Conservation (phyloP, 148 eudicot genomes). For the Diospyros lotus region DNA sequence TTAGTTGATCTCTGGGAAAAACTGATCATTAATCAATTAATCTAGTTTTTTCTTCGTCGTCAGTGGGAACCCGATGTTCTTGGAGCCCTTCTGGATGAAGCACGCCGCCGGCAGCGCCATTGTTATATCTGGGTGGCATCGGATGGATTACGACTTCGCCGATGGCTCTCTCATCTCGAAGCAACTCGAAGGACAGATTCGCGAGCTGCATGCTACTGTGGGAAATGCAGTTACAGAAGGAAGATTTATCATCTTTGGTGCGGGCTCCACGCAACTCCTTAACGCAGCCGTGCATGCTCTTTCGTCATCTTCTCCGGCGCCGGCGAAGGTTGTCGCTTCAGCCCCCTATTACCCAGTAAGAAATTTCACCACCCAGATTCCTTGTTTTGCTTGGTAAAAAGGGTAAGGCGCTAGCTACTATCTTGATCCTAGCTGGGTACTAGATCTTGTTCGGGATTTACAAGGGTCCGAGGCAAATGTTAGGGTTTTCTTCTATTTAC, state of each 20-base stretch:
- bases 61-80: conserved; percentile 36
- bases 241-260: conserved; percentile 33
- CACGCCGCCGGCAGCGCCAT: conserved; percentile 28
- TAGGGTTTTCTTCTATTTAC: too few species aligned
- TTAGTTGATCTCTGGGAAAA: too few species aligned
- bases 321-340: conserved; percentile 28
- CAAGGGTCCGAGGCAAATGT: too few species aligned
- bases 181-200: conserved; percentile 25
- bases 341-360: conserved; percentile 35
- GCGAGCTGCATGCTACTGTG: conserved; percentile 23
- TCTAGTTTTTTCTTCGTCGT: too few species aligned
- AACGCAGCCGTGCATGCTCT: conserved; percentile 47
- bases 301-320: conserved; percentile 13
- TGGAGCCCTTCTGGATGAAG: conserved; percentile 43
- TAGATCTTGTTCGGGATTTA: too few species aligned
- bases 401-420: too few species aligned
- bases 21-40: too few species aligned
- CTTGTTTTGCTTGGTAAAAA: too few species aligned
- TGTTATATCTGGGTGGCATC: conserved; percentile 42
- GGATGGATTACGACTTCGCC: conserved; percentile 28
- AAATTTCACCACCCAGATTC: too few species aligned
- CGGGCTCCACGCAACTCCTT: conserved; percentile 40
- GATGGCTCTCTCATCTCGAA: conserved; percentile 10
- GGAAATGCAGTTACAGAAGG: conserved; percentile 36
- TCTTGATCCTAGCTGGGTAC: too few species aligned